Percentiles rank a stretch among this genome's conserved stretches.
These are phyloP conservation scores for Leptographium wingfieldii DNA, from an alignment of 2,329 filamentous ascomycete genomes.

Conservation along the genomic window DNA sequence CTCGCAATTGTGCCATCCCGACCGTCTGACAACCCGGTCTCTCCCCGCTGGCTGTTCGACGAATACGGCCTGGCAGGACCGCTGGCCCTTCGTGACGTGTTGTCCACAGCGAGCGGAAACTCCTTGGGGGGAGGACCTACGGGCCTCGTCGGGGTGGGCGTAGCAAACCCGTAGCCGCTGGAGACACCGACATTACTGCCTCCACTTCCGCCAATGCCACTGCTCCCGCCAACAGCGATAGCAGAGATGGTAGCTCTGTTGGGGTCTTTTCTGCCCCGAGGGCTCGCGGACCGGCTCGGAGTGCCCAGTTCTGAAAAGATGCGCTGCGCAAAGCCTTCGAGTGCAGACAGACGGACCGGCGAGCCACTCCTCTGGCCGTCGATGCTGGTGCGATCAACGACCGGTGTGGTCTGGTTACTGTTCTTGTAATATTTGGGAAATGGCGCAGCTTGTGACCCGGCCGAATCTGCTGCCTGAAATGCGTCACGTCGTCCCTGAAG, in stretches of 20 bases:
- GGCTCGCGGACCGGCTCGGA: slow-evolving; percentile 36
- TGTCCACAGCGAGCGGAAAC: slow-evolving; percentile 22
- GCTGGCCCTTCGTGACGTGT: slow-evolving; percentile 17
- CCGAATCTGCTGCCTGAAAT: slow-evolving; percentile 44
- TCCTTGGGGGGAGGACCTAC: slow-evolving; percentile 28
- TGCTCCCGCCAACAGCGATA: background rate
- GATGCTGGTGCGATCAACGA: slow-evolving; percentile 27
- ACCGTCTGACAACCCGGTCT: slow-evolving; percentile 14
- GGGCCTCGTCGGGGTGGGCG: slow-evolving; percentile 21
- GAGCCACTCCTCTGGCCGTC: slow-evolving; percentile 37
- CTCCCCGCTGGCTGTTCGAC: slow-evolving; percentile 20
- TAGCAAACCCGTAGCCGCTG: slow-evolving; percentile 17
- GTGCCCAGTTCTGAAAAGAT: slow-evolving; percentile 47
- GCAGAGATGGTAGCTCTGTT: slow-evolving; percentile 4
- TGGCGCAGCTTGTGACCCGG: background rate
- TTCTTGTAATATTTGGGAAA: background rate
- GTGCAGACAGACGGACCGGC: slow-evolving; percentile 38
- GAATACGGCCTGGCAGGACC: slow-evolving; percentile 26
- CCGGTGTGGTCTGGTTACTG: slow-evolving; percentile 15
- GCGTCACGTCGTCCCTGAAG: slow-evolving; percentile 52
- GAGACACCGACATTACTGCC: background rate
- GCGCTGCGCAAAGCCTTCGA: slow-evolving; percentile 51
- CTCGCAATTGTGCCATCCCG: slow-evolving; percentile 27
- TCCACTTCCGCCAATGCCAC: background rate
- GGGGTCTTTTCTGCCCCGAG: slow-evolving; percentile 37